A percentile compares a stretch with the other conserved stretches of the same genome.
Conservation (phyloP, 176 grass and related monocot species). For the Oryza longistaminata region DNA sequence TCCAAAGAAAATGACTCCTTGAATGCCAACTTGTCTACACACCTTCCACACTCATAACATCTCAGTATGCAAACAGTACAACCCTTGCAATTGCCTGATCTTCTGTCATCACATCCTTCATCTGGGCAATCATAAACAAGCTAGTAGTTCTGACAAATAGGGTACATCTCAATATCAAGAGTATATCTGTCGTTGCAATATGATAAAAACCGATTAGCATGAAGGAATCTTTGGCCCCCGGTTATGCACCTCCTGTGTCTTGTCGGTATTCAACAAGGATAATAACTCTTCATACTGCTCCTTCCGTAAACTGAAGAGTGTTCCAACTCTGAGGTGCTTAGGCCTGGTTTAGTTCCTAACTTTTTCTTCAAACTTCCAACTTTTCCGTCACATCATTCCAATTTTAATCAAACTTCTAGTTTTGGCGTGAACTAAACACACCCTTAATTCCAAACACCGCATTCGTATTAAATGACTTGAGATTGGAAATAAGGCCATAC, state of each 20-base stretch:
- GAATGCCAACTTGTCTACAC: conserved; percentile 53
- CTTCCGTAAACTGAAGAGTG: conserved; percentile 53
- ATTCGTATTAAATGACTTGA: conserved; percentile 64
- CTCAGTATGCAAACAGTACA: conserved; percentile 74
- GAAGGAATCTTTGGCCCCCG: conserved; percentile 52
- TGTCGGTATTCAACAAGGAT: conserved; percentile 54
- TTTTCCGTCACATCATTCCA: no score
- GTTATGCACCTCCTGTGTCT: conserved; percentile 30
- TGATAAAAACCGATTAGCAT: conserved; percentile 47
- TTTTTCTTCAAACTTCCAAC: no score
- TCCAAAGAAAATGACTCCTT: conserved; percentile 73
- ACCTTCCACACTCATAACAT: conserved; percentile 74
- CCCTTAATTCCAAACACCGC: conserved; percentile 50
- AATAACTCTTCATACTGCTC: conserved; percentile 62
- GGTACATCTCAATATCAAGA: conserved; percentile 83
- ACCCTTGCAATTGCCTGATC: conserved; percentile 51
- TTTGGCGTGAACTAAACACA: no score
- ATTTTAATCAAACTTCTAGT: no score
- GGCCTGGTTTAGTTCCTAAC: no score
- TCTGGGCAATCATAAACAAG: conserved; percentile 80
- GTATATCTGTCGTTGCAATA: conserved; percentile 55
- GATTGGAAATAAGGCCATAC: conserved; percentile 62
- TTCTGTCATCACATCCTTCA: conserved; percentile 50
- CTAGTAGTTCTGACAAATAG: conserved; percentile 63
- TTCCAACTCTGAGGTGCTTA: conserved; percentile 66